These are phyloP conservation scores for Phyllosticta paracitricarpa DNA, from an alignment of 2,329 filamentous ascomycete genomes.

Conservation along the genomic window DNA sequence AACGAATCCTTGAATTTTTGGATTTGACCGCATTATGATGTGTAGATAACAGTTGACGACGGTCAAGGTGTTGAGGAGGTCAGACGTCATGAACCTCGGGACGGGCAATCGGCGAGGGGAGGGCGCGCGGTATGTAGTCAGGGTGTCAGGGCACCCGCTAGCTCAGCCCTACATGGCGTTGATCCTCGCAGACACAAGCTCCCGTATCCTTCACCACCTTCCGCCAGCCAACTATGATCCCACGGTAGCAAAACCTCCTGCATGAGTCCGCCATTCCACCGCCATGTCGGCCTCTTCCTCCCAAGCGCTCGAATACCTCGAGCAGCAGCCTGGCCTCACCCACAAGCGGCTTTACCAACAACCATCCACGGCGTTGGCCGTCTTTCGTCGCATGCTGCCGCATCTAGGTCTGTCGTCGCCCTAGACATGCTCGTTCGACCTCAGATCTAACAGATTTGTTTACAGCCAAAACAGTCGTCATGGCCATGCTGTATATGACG, in stretches of 20 bases:
- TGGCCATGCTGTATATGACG: conserved; percentile 88
- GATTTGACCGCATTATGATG: not conserved
- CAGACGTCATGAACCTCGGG: not conserved
- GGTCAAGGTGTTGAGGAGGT: not conserved
- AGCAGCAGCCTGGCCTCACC: conserved; percentile 79
- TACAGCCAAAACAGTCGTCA: conserved; percentile 85
- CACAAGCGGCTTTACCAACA: conserved; percentile 91
- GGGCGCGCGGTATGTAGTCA: not conserved
- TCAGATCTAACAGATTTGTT: not conserved
- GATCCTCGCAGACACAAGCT: not conserved
- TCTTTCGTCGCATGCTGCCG: conserved; percentile 94
- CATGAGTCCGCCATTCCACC: conserved; percentile 19
- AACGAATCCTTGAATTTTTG: not conserved
- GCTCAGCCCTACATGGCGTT: not conserved
- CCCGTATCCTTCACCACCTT: conserved; percentile 1
- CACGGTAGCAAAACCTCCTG: conserved; percentile 12
- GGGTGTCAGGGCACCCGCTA: not conserved
- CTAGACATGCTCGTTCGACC: not conserved
- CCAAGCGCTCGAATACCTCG: conserved; percentile 77
- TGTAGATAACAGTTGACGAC: not conserved
- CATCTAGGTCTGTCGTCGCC: conserved; percentile 58
- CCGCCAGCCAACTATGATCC: conserved; percentile 22
- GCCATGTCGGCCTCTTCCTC: conserved; percentile 47
- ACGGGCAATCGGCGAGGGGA: not conserved
- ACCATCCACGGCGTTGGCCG: conserved; percentile 86